Conservation (phyloP, 306 rosid species). For the Quercus gilva region DNA sequence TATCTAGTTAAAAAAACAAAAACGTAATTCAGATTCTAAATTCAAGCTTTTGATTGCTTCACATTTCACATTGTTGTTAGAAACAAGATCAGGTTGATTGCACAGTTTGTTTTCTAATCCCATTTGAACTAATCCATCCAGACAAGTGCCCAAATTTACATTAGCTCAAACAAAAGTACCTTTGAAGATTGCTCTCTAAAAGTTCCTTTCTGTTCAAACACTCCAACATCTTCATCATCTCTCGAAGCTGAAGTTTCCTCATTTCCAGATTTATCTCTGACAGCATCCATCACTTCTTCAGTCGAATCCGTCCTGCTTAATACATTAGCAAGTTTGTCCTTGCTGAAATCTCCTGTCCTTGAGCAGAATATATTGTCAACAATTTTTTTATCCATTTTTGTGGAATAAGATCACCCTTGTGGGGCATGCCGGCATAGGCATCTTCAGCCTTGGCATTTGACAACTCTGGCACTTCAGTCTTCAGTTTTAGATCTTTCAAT, state of each 20-base stretch:
- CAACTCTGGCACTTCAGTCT: constrained; percentile 20
- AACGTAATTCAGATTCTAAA: too few species aligned
- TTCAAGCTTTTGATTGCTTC: too few species aligned
- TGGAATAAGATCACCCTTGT: background rate
- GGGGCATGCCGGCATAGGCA: constrained; percentile 11
- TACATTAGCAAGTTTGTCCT: constrained; percentile 9
- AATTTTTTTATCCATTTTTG: constrained; percentile 13
- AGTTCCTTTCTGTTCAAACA: constrained; percentile 27
- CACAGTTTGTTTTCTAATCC: background rate
- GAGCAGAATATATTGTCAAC: constrained; percentile 27
- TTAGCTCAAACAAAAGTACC: constrained; percentile 19
- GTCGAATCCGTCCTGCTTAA: background rate
- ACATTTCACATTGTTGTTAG: too few species aligned
- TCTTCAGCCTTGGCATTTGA: constrained; percentile 16
- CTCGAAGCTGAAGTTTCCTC: constrained; percentile 21
- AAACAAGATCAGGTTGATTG: constrained; percentile 11
- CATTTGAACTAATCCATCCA: background rate
- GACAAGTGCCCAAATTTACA: background rate
- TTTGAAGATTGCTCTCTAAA: constrained; percentile 6
- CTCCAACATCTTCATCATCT: constrained; percentile 16
- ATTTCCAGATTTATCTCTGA: constrained; percentile 22
- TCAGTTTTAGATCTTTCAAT: constrained; percentile 40
- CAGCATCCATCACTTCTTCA: constrained; percentile 14
- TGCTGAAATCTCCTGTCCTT: constrained; percentile 23
- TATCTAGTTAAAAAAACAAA: too few species aligned